These are phyloP conservation scores for Aspergillus affinis DNA, from an alignment of 495 filamentous ascomycete genomes.

Conservation along the genomic window DNA sequence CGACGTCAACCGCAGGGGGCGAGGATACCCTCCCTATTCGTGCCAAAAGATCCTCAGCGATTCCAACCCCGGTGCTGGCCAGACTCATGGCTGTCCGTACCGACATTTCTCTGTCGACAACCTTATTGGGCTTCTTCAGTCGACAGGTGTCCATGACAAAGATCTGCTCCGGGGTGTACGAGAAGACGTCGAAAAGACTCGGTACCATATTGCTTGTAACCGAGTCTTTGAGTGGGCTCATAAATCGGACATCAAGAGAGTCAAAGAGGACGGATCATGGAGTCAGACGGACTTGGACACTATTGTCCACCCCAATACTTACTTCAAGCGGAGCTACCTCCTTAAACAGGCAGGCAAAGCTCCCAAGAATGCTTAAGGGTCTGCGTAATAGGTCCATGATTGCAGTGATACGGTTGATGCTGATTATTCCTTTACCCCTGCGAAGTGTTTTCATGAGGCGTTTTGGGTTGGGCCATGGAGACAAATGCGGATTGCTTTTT, in stretches of 20 bases:
- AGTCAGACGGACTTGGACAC: constrained; percentile 81
- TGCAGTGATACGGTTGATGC: constrained; percentile 22
- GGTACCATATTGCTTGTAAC: constrained; percentile 96
- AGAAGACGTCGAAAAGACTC: constrained; percentile 83
- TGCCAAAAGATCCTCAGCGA: constrained; percentile 95
- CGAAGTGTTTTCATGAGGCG: constrained; percentile 15
- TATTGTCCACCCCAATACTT: constrained; percentile 96
- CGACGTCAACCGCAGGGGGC: constrained; percentile 78
- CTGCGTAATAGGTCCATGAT: constrained; percentile 29
- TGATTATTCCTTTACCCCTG: constrained; percentile 3
- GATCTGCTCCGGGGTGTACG: constrained; percentile 76
- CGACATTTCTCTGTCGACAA: constrained; percentile 89
- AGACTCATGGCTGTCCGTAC: constrained; percentile 94
- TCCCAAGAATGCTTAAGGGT: constrained; percentile 26
- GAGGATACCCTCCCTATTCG: constrained; percentile 84
- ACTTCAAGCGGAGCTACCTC: constrained; percentile 90
- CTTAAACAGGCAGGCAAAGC: constrained; percentile 62
- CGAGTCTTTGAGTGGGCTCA: constrained; percentile 89
- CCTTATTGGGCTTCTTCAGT: constrained; percentile 68
- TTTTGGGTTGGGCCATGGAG: constrained; percentile 18
- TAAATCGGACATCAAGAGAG: constrained; percentile 82
- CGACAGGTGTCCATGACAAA: constrained; percentile 73
- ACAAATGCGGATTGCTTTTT: neutral
- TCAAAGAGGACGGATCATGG: constrained; percentile 80
- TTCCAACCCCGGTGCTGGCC: constrained; percentile 75